Base-by-base conservation (phyloP, 2,329 filamentous ascomycete genomes). In the Emmonsia crescens region DNA sequence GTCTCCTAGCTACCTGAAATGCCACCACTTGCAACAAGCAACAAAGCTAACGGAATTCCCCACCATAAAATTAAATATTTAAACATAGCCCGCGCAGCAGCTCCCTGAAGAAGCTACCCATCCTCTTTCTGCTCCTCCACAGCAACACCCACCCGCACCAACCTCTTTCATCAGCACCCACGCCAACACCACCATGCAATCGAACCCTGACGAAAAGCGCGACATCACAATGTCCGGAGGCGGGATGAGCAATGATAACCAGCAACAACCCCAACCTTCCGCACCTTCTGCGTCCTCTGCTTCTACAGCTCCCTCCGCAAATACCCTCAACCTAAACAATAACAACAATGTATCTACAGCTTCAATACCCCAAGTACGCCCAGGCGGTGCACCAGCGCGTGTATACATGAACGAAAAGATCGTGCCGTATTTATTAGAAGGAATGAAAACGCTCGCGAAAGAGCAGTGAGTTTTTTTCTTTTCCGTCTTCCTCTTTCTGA, bases 391-490 rank as follows among this genome's bases (percentile, higher is more conserved):
- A 27, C 84, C 86, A 0, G 84, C 85, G 5, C 82, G 88, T 52
- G 82, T 84, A 68, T 91, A 90, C 71, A 74, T 91, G 67, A 91
- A 91, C 69, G 80, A 81, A 57, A 89, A 85, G 68, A 82, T 91
- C 48, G 88, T 87, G 0, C 83, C 83, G 0, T 81, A 83, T 31
- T 69, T 91, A 62, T 75, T 91, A 46, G 87, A 91, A 68, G 88
- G 87, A 29, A 88, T 91, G 86, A 91, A 90, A 76, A 74, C 81
- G 60, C 72, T 91, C 63, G 86, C 86, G 4, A 85, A 83, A 66
- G 85, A 90, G 49, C 83, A 87, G 88, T 90, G 75, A 70, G 86
- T 81, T 48, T 59, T 42, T 4, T 27, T 29, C 12, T 27, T 24
- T 21, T 14, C 21, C 16, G 12, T 16, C 5, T 19, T 12, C 57